Conservation (phyloP, 148 eudicot genomes). For the Oxyria digyna region DNA sequence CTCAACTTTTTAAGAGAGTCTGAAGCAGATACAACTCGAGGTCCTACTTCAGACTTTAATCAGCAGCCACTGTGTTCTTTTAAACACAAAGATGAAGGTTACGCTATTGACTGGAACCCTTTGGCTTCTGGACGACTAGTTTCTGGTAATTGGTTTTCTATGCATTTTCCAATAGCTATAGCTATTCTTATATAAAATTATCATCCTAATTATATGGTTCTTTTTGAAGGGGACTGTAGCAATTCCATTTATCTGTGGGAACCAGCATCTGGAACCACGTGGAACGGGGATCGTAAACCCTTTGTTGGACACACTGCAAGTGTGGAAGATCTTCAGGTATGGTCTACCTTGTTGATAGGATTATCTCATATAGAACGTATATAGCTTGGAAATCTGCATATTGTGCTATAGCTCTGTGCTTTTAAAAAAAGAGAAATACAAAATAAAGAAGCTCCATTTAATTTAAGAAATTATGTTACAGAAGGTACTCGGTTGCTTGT, state of each 20-base stretch:
- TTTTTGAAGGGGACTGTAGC: slow-evolving; percentile 65
- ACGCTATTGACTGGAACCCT: slow-evolving; percentile 93
- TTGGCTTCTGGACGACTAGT: slow-evolving; percentile 76
- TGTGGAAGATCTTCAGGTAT: slow-evolving; percentile 92
- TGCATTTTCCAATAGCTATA: not conserved
- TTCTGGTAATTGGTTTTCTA: slow-evolving; percentile 32
- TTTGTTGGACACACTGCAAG: slow-evolving; percentile 83
- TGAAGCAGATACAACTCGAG: slow-evolving; percentile 25
- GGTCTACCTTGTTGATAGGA: not conserved
- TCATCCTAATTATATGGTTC: not conserved
- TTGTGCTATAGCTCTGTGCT: not conserved
- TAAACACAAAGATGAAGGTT: slow-evolving; percentile 93
- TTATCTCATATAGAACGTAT: not conserved
- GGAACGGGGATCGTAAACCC: slow-evolving; percentile 66
- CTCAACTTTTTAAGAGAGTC: slow-evolving; percentile 63
- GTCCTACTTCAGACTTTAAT: slow-evolving; percentile 29
- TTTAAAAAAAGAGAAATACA: not conserved
- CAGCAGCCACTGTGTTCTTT: slow-evolving; percentile 69
- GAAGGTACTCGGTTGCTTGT: not conserved
- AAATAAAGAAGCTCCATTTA: not conserved
- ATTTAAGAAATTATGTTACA: not conserved
- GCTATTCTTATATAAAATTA: not conserved
- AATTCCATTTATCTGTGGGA: slow-evolving; percentile 80
- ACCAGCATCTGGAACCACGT: slow-evolving; percentile 61
- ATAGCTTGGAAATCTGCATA: not conserved